Percentiles rank a stretch among this genome's conserved stretches.
phyloP scores from a whole-genome alignment of 768 basidiomycete species.

The Phanerochaete carnosa region DNA sequence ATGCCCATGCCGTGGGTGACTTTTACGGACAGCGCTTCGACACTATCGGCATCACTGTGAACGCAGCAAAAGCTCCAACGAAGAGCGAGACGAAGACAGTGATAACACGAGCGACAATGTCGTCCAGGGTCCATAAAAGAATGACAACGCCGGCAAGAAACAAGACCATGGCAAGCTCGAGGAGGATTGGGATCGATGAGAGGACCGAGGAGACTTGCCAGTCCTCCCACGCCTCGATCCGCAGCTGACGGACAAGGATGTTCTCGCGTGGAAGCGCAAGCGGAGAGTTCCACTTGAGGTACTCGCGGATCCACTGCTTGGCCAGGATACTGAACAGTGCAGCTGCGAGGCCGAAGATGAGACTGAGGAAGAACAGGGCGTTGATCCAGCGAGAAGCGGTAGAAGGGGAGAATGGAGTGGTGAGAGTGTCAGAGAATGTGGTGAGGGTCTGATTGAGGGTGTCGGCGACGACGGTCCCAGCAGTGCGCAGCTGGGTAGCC shows the following conservation, averaged over 20 bases:
- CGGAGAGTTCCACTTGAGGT: background rate
- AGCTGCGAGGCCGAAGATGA: constrained; percentile 8
- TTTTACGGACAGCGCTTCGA: constrained; percentile 9
- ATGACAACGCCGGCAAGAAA: background rate
- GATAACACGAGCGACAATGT: background rate
- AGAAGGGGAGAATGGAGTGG: background rate
- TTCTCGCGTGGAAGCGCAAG: background rate
- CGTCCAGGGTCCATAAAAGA: background rate
- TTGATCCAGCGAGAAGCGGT: background rate
- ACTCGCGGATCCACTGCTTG: constrained; percentile 12
- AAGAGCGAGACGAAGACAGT: background rate
- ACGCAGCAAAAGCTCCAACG: background rate
- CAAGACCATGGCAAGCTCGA: background rate
- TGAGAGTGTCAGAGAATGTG: background rate
- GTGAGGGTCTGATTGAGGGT: background rate
- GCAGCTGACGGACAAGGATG: background rate
- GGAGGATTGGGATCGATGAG: background rate
- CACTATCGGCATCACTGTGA: constrained; percentile 3
- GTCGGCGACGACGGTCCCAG: no score
- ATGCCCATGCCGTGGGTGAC: constrained; percentile 1
- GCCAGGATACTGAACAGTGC: constrained; percentile 6
- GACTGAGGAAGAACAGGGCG: constrained; percentile 7
- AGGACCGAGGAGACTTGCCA: background rate
- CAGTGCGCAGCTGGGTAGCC: background rate
- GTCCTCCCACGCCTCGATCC: background rate